phyloP scores from a whole-genome alignment of 768 basidiomycete genomes.

The Termitomyces eurrhizus region DNA sequence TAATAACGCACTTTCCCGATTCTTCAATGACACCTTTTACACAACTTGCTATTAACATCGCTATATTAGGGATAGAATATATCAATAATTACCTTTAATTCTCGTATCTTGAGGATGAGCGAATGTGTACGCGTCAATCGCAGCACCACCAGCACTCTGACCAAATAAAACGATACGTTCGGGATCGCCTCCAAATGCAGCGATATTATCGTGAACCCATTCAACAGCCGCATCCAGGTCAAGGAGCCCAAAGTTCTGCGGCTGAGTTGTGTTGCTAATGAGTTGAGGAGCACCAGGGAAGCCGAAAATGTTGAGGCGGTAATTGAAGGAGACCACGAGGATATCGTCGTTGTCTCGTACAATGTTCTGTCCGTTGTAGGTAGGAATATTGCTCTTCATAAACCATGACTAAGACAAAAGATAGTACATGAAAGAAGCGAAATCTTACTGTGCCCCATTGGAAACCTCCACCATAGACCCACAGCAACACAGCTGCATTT shows the following conservation, averaged over 20 bases:
- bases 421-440: not conserved
- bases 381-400: slow-evolving; percentile 26
- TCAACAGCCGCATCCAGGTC: slow-evolving; percentile 38
- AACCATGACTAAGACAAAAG: not conserved
- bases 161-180: slow-evolving; percentile 33
- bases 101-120: slow-evolving; percentile 30
- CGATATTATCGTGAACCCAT: slow-evolving; percentile 47
- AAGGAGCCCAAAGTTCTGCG: slow-evolving; percentile 37
- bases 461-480: slow-evolving; percentile 38
- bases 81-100: slow-evolving; percentile 6
- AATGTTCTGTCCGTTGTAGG: slow-evolving; percentile 28
- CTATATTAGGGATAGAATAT: not conserved
- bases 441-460: slow-evolving; percentile 31
- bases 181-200: slow-evolving; percentile 39
- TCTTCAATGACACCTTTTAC: slow-evolving; percentile 28
- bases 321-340: slow-evolving; percentile 34
- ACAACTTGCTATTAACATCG: not conserved
- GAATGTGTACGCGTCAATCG: slow-evolving; percentile 31
- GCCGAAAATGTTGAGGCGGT: slow-evolving; percentile 36
- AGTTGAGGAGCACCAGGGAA: slow-evolving; percentile 37
- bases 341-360: slow-evolving; percentile 34
- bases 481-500: slow-evolving; percentile 30
- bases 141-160: slow-evolving; percentile 33
- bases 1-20: slow-evolving; percentile 28
- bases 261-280: slow-evolving; percentile 12